Base-by-base conservation (phyloP, 495 filamentous ascomycete species). In the Talaromyces wortmannii region DNA sequence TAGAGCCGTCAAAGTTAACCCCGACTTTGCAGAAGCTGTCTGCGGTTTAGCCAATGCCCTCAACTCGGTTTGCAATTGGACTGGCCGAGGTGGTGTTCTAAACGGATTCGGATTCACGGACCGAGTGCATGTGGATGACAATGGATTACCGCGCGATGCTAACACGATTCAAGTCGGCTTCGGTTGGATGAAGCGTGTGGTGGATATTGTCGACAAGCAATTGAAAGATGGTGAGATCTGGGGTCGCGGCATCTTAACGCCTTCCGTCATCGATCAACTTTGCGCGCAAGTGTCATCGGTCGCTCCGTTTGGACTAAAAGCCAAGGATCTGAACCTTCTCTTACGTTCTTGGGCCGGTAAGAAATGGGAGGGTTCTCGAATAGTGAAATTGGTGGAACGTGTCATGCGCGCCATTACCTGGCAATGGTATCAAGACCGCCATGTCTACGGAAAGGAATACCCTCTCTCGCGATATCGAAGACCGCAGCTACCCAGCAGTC, bases 11-110 rank as follows among this genome's bases (percentile, higher is more conserved):
- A 78, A 81, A 46, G 83, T 90, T 32, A 99, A 92, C 60, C 94
- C 94, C 0, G 88, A 96, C 18, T 99, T 99, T 72, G 91, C 95
- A 11, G 94, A 97, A 72, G 94, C 94, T 4, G 92, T 97, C 1
- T 99, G 94, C 66, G 94, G 94, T 11, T 78, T 99, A 48, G 94
- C 92, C 11, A 97, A 95, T 60, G 95, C 94, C 23, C 79, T 97
- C 30, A 97, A 96, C 65, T 97, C 94, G 31, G 92, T 99, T 31
- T 99, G 94, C 63, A 91, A 90, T 63, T 99, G 94, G 94, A 80
- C 78, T 59, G 92, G 91, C 13, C 86, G 94, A 47, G 94, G 94
- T 58, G 94, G 94, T 8, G 83, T 96, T 53, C 72, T 86, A 13
- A 79, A 86, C 32, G 80, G 86, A 45, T 75, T 71, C 50, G 89